phyloP scores from a whole-genome alignment of 768 basidiomycete species.

The Naganishia randhawae region DNA sequence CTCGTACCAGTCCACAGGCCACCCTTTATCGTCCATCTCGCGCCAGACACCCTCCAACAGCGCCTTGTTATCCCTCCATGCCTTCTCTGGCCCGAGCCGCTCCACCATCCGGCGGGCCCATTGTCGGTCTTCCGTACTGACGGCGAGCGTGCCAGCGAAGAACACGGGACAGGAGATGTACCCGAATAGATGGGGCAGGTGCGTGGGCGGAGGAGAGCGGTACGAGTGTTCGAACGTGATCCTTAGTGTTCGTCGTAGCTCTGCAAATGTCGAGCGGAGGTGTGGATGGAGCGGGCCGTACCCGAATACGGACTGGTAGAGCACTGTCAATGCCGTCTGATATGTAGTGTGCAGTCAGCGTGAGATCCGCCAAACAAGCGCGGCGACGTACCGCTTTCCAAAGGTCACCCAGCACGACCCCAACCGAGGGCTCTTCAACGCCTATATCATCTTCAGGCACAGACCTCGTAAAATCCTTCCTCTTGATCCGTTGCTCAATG shows the following conservation, averaged over 20 bases:
- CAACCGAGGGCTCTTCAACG: neutral
- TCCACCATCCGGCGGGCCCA: constrained; percentile 20
- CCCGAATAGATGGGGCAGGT: constrained; percentile 12
- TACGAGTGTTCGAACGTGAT: neutral
- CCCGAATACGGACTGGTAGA: constrained; percentile 15
- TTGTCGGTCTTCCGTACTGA: constrained; percentile 7
- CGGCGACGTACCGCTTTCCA: constrained; percentile 18
- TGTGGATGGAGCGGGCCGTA: constrained; percentile 18
- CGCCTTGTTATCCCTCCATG: constrained; percentile 11
- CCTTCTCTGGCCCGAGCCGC: constrained; percentile 13
- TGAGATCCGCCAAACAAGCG: neutral
- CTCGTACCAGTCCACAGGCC: constrained; percentile 23
- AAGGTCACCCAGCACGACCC: constrained; percentile 4
- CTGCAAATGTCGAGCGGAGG: constrained; percentile 1
- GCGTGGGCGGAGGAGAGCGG: neutral
- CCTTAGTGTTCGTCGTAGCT: constrained; percentile 7
- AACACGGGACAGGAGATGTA: constrained; percentile 19
- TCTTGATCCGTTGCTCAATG: constrained; percentile 15
- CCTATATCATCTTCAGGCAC: neutral
- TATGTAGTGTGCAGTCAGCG: neutral
- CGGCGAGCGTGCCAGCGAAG: constrained; percentile 15
- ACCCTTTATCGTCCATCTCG: constrained; percentile 16
- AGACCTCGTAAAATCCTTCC: constrained; percentile 12
- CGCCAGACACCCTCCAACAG: constrained; percentile 16
- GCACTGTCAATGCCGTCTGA: constrained; percentile 20